phyloP scores from a whole-genome alignment of 371 early-diverging fungal species.

The Umbelopsis sp. region DNA sequence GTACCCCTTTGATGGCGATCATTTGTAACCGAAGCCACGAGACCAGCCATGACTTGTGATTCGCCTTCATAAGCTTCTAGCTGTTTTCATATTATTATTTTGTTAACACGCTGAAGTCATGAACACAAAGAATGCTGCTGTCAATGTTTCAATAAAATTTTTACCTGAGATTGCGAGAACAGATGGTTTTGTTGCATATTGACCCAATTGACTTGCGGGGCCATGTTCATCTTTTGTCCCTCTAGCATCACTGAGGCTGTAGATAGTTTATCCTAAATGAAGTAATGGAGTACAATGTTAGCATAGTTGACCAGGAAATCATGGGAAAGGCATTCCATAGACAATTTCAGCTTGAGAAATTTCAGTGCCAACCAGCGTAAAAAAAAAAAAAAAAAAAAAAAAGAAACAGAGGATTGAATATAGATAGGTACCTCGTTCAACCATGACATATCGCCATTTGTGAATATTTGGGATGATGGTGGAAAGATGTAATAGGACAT shows the following conservation, averaged over 20 bases:
- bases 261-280: not conserved
- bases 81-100: not conserved
- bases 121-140: not conserved
- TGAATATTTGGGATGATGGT: constrained; percentile 1
- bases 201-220: not conserved
- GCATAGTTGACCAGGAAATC: not conserved
- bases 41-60: constrained; percentile 12
- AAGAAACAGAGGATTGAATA: not conserved
- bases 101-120: not conserved
- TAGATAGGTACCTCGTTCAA: constrained; percentile 2
- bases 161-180: constrained; percentile 15
- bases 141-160: not conserved
- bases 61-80: constrained; percentile 10
- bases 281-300: not conserved
- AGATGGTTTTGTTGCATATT: constrained; percentile 2
- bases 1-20: constrained; percentile 3
- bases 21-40: constrained; percentile 12
- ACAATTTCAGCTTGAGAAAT: not conserved
- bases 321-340: not conserved
- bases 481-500: constrained; percentile 13
- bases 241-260: not conserved
- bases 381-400: not conserved
- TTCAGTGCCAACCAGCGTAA: not conserved
- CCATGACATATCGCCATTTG: constrained; percentile 10
- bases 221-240: constrained; percentile 1